phyloP scores from a whole-genome alignment of 495 filamentous ascomycete species.

The Cercophora sp. region DNA sequence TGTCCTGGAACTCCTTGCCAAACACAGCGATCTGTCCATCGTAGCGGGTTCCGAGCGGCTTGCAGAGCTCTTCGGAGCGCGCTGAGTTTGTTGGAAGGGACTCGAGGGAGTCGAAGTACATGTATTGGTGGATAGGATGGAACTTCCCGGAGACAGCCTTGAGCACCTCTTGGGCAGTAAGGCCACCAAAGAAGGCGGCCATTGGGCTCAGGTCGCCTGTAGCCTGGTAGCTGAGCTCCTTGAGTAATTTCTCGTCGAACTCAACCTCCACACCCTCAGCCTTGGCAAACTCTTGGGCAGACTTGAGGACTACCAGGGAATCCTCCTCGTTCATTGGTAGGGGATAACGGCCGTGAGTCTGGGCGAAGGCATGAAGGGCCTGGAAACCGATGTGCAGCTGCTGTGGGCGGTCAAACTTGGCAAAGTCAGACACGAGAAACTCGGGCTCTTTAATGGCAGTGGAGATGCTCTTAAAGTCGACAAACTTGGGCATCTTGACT shows the following conservation, averaged over 20 bases:
- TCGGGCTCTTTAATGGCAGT: constrained; percentile 81
- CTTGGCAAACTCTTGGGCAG: constrained; percentile 65
- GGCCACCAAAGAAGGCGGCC: constrained; percentile 92
- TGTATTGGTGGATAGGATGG: constrained; percentile 82
- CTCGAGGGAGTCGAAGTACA: constrained; percentile 97
- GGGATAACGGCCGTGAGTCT: constrained; percentile 69
- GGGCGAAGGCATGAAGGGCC: constrained; percentile 78
- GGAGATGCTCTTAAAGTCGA: constrained; percentile 80
- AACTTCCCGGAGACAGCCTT: constrained; percentile 99
- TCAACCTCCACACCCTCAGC: constrained; percentile 71
- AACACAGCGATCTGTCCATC: constrained; percentile 98
- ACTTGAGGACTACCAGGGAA: constrained; percentile 69
- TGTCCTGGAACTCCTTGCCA: constrained; percentile 89
- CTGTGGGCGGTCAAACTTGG: constrained; percentile 91
- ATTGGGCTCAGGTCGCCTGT: constrained; percentile 85
- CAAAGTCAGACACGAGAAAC: constrained; percentile 87
- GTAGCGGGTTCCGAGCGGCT: constrained; percentile 77
- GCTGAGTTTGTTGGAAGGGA: constrained; percentile 70
- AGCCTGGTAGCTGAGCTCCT: constrained; percentile 94
- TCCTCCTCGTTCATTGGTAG: constrained; percentile 79
- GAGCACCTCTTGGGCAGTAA: constrained; percentile 92
- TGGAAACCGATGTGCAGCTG: constrained; percentile 93
- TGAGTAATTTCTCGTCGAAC: constrained; percentile 86
- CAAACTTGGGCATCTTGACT: constrained; percentile 94
- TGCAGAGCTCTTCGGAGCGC: constrained; percentile 83